Evolutionary conservation across 345 rosid genomes (phyloP).

Genomic region (Trapa bicornis): DNA sequence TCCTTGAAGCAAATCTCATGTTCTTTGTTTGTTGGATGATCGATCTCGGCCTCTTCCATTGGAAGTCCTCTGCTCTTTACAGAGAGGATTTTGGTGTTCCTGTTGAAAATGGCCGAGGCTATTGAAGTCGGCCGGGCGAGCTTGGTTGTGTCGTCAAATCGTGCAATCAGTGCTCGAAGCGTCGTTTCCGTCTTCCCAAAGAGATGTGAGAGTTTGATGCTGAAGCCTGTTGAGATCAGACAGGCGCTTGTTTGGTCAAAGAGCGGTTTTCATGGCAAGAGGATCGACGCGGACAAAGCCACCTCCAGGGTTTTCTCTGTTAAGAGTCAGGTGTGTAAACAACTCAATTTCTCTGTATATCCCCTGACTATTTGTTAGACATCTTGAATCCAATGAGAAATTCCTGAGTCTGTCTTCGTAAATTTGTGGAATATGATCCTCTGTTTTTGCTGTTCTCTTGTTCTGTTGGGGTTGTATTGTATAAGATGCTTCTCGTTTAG

Average conservation of each 20-base stretch:
- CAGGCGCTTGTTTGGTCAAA: slow-evolving; percentile 5
- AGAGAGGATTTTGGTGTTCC: neutral
- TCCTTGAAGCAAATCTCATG: neutral
- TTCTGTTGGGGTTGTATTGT: neutral
- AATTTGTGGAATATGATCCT: neutral
- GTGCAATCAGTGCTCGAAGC: neutral
- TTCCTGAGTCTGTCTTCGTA: neutral
- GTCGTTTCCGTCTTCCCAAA: neutral
- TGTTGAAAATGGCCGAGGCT: slow-evolving; percentile 4
- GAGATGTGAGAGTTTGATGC: neutral
- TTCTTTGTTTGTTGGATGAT: neutral
- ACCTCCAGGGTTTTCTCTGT: slow-evolving; percentile 16
- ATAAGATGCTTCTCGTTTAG: too few species aligned
- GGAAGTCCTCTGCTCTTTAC: slow-evolving; percentile 2
- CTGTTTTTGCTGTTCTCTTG: neutral
- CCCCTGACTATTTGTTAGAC: too few species aligned
- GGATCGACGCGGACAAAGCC: slow-evolving; percentile 19
- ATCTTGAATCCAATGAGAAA: neutral
- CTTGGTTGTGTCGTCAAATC: slow-evolving; percentile 3
- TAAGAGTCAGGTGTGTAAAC: slow-evolving; percentile 29
- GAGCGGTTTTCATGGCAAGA: slow-evolving; percentile 33
- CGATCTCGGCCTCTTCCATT: neutral
- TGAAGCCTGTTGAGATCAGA: slow-evolving; percentile 6
- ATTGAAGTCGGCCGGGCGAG: slow-evolving; percentile 9
- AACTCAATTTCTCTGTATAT: too few species aligned